phyloP scores from a whole-genome alignment of 73 alveolate genomes.

The Paramecium tetraurelia region DNA sequence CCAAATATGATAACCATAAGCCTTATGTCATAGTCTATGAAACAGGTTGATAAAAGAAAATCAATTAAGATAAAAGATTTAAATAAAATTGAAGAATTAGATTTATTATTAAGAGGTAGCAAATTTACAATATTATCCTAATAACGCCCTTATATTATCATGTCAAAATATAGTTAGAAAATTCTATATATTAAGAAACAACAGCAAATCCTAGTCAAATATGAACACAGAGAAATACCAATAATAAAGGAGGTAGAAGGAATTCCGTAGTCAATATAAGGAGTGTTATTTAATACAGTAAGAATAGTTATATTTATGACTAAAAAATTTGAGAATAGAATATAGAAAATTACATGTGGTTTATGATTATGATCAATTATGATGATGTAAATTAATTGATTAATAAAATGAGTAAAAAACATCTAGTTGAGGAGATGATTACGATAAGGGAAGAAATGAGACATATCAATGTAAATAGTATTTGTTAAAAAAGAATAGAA shows the following conservation, averaged over 20 bases:
- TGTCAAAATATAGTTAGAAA: background rate
- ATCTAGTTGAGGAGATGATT: slow-evolving; percentile 32
- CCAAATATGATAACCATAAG: background rate
- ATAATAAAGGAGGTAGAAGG: background rate
- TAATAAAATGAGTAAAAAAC: background rate
- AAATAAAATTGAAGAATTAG: background rate
- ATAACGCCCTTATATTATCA: background rate
- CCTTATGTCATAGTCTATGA: background rate
- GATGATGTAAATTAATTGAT: background rate
- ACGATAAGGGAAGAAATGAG: background rate
- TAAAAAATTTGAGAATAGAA: background rate
- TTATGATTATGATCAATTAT: background rate
- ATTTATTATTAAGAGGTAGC: background rate
- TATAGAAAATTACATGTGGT: background rate
- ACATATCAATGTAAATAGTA: background rate
- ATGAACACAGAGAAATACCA: background rate
- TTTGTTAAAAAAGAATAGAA: background rate
- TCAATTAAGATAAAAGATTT: background rate
- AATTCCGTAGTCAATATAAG: background rate
- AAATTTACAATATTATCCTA: background rate
- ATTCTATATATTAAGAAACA: background rate
- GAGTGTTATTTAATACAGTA: background rate
- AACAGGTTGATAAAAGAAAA: background rate
- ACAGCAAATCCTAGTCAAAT: background rate
- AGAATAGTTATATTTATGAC: background rate